These are phyloP conservation scores for Sporopachydermia quercuum DNA, from an alignment of 805 yeast genomes.

Conservation along the genomic window DNA sequence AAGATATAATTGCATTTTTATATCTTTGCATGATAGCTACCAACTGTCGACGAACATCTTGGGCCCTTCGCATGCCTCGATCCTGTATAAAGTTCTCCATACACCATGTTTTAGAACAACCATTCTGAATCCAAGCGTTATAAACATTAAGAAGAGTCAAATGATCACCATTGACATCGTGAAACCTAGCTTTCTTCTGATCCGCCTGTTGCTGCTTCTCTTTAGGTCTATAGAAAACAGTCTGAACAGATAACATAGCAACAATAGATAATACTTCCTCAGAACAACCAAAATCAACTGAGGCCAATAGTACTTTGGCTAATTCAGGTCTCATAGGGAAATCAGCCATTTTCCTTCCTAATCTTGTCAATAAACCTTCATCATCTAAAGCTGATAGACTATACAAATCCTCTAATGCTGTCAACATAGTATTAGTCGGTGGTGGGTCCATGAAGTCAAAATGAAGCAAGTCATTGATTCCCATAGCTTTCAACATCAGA, in stretches of 20 bases:
- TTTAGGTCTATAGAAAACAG: slow-evolving; percentile 56
- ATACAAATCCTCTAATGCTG: slow-evolving; percentile 70
- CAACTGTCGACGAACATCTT: slow-evolving; percentile 60
- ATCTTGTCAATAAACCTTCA: slow-evolving; percentile 58
- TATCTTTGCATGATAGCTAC: slow-evolving; percentile 27
- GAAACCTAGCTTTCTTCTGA: slow-evolving; percentile 40
- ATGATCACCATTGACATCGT: slow-evolving; percentile 58
- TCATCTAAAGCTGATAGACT: slow-evolving; percentile 77
- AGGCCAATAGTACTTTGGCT: slow-evolving; percentile 56
- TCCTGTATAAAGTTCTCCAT: slow-evolving; percentile 69
- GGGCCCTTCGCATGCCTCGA: slow-evolving; percentile 51
- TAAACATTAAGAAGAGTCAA: slow-evolving; percentile 59
- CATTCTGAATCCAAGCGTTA: slow-evolving; percentile 59
- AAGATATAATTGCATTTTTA: slow-evolving; percentile 16
- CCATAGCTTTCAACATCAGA: slow-evolving; percentile 63
- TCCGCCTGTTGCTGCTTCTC: slow-evolving; percentile 55
- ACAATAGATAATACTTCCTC: slow-evolving; percentile 59
- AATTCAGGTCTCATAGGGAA: slow-evolving; percentile 88
- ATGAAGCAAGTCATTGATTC: slow-evolving; percentile 64
- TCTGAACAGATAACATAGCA: slow-evolving; percentile 71
- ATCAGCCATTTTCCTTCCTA: slow-evolving; percentile 78
- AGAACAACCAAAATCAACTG: slow-evolving; percentile 46
- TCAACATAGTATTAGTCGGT: slow-evolving; percentile 52
- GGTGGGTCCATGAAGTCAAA: slow-evolving; percentile 94
- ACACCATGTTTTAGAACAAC: slow-evolving; percentile 70